These are phyloP conservation scores for Botryosphaeria dothidea DNA, from an alignment of 2,329 filamentous ascomycete species.

Conservation along the genomic window DNA sequence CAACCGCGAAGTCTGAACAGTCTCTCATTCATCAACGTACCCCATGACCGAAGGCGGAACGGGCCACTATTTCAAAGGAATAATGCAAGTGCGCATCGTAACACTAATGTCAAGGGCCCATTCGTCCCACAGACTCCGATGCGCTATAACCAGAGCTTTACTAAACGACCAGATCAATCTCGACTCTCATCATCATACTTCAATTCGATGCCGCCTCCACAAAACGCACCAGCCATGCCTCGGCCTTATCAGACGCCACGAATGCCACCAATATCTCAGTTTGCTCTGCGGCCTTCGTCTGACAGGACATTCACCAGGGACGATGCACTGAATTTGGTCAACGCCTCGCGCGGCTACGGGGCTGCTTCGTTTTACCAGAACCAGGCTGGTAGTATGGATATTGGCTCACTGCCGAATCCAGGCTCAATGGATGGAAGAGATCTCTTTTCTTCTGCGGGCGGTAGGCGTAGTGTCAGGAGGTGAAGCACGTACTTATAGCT, in stretches of 20 bases:
- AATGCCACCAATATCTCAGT: neutral
- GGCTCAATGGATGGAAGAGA: neutral
- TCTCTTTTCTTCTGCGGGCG: conserved; percentile 2
- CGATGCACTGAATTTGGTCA: neutral
- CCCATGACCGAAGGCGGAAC: conserved; percentile 6
- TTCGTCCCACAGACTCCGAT: neutral
- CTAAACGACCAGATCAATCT: neutral
- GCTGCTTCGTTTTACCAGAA: conserved; percentile 2
- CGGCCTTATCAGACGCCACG: neutral
- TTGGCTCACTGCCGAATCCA: neutral
- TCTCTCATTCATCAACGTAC: conserved; percentile 37
- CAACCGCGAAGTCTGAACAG: conserved; percentile 34
- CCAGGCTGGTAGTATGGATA: neutral
- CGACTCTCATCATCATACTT: conserved; percentile 14
- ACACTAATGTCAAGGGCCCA: neutral
- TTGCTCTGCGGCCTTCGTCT: neutral
- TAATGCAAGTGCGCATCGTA: neutral
- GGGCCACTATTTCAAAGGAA: neutral
- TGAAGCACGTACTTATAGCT: neutral
- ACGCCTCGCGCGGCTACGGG: neutral
- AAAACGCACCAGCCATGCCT: neutral
- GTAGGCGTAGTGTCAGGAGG: conserved; percentile 9
- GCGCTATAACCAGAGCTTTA: neutral
- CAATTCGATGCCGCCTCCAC: neutral
- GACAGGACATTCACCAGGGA: neutral